Conservation (phyloP, 306 rosid genomes). For the Prunus padus region DNA sequence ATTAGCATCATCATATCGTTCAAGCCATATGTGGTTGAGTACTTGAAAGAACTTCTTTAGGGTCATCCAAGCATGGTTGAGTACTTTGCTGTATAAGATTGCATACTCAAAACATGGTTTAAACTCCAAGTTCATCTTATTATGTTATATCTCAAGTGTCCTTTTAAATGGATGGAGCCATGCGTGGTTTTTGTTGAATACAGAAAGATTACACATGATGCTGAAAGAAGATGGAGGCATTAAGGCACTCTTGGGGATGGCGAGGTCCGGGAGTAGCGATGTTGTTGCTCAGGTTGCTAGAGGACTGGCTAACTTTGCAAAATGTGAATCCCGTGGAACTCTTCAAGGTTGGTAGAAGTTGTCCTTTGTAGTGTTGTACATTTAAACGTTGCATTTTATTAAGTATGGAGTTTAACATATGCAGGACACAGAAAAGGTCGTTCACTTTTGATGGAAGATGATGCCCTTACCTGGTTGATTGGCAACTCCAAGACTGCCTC, state of each 20-base stretch:
- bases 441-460: conserved; percentile 57
- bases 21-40: not conserved
- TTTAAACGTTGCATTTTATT: not conserved
- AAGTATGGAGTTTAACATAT: not conserved
- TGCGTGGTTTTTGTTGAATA: conserved; percentile 5
- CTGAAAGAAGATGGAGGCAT: conserved; percentile 66
- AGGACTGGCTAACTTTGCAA: conserved; percentile 69
- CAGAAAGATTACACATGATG: conserved; percentile 57
- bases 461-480: conserved; percentile 55
- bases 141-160: too few relatives aligned
- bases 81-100: not conserved
- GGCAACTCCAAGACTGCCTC: conserved; percentile 42
- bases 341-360: conserved; percentile 44
- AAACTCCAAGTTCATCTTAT: not conserved
- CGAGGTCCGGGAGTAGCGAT: conserved; percentile 44
- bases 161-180: not conserved
- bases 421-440: conserved; percentile 58
- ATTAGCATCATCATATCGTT: not conserved
- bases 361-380: not conserved
- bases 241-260: conserved; percentile 59
- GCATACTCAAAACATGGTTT: not conserved
- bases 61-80: not conserved
- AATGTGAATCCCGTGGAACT: conserved; percentile 62
- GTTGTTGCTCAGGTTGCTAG: conserved; percentile 69
- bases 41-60: not conserved